These are phyloP conservation scores for Magnolia changhungtana DNA, from an alignment of 164 flowering plant species.

Conservation along the genomic window DNA sequence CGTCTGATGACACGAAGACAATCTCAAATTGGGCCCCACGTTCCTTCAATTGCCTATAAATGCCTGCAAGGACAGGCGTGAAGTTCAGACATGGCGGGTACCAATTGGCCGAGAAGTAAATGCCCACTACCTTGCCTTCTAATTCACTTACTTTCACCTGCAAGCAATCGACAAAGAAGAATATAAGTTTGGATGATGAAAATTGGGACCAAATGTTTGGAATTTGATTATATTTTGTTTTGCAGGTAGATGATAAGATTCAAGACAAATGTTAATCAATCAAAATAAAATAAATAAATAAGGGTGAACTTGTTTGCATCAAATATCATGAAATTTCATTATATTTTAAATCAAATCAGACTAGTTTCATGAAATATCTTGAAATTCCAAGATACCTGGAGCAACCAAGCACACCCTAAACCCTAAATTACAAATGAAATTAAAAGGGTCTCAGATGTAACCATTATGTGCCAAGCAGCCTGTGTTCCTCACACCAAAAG, in stretches of 20 bases:
- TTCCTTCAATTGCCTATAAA: constrained; percentile 21
- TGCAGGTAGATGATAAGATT: too few species aligned
- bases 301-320: too few species aligned
- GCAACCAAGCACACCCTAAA: too few species aligned
- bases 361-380: too few species aligned
- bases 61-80: constrained; percentile 20
- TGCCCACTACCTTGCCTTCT: constrained; percentile 25
- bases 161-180: neutral
- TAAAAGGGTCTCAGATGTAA: too few species aligned
- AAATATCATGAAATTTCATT: too few species aligned
- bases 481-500: too few species aligned
- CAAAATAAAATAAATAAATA: too few species aligned
- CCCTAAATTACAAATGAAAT: too few species aligned
- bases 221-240: neutral
- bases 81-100: constrained; percentile 25
- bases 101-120: constrained; percentile 38
- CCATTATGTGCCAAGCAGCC: too few species aligned
- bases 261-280: neutral
- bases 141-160: constrained; percentile 28
- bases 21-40: constrained; percentile 27
- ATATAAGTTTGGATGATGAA: neutral
- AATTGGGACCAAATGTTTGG: neutral
- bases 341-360: too few species aligned
- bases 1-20: constrained; percentile 35
- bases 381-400: too few species aligned